Conservation (phyloP, 148 eudicot species). For the Amaranthus palmeri region DNA sequence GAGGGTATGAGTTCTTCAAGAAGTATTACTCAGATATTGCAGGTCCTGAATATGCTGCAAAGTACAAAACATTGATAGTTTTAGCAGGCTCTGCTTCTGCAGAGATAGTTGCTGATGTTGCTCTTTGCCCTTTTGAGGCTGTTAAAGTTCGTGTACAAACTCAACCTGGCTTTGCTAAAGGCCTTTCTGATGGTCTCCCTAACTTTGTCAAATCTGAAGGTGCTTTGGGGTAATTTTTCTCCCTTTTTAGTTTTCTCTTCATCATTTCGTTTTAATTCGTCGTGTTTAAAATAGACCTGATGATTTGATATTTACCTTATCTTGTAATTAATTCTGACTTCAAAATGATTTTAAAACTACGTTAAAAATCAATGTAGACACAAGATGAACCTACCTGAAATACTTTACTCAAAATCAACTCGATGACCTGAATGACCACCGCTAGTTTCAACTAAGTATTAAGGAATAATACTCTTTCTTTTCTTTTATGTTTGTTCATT, state of each 20-base stretch:
- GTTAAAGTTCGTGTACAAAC: conserved; percentile 72
- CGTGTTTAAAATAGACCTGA: too few species aligned
- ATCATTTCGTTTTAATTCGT: conserved; percentile 13
- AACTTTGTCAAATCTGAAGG: conserved; percentile 62
- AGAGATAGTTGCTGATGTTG: conserved; percentile 58
- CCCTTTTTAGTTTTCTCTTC: conserved; percentile 16
- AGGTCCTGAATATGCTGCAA: conserved; percentile 51
- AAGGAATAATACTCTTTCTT: too few species aligned
- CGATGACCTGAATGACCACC: too few species aligned
- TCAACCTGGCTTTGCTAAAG: conserved; percentile 62
- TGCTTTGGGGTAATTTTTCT: conserved; percentile 37
- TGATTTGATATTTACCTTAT: neutral
- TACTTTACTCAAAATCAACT: too few species aligned
- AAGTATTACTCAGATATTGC: conserved; percentile 59
- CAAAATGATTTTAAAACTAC: too few species aligned
- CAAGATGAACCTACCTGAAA: too few species aligned
- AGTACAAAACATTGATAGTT: conserved; percentile 53
- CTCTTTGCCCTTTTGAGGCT: conserved; percentile 67
- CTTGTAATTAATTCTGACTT: too few species aligned
- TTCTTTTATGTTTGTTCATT: too few species aligned
- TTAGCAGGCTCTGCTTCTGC: conserved; percentile 70
- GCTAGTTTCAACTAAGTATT: too few species aligned
- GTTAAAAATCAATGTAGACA: too few species aligned
- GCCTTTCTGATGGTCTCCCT: conserved; percentile 65
- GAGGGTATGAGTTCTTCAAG: conserved; percentile 67